Conservation (phyloP, 2,329 filamentous ascomycete genomes). For the Cladosporium colombiae region DNA sequence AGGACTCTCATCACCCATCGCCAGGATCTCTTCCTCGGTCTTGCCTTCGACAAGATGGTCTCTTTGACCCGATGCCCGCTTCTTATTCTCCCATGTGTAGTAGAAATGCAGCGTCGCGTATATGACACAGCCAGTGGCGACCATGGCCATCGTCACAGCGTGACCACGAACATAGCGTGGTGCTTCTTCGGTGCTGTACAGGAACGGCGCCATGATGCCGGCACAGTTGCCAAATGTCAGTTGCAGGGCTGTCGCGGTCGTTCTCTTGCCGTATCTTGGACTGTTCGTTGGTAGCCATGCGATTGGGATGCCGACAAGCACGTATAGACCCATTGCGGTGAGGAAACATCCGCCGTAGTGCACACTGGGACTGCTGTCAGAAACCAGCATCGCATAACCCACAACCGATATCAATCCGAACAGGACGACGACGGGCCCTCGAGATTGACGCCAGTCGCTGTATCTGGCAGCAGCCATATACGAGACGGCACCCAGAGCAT, state of each 20-base stretch:
- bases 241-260: conserved; percentile 70
- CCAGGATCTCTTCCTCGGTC: conserved; percentile 60
- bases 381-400: conserved; percentile 59
- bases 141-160: conserved; percentile 53
- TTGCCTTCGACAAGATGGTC: conserved; percentile 68
- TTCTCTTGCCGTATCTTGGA: conserved; percentile 74
- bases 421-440: conserved; percentile 64
- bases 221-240: conserved; percentile 69
- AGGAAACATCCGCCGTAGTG: conserved; percentile 77
- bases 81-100: conserved; percentile 41
- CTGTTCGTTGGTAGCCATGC: conserved; percentile 65
- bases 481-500: conserved; percentile 68
- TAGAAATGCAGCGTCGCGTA: conserved; percentile 39
- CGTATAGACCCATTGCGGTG: conserved; percentile 72
- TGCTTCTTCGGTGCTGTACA: conserved; percentile 48
- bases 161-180: conserved; percentile 56
- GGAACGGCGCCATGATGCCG: conserved; percentile 66
- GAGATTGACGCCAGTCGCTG: conserved; percentile 66
- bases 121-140: conserved; percentile 30
- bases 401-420: conserved; percentile 59
- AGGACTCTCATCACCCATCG: conserved; percentile 62
- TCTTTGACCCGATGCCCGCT: conserved; percentile 57
- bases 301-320: conserved; percentile 56
- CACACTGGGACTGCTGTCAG: conserved; percentile 59
- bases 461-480: conserved; percentile 68